These are phyloP conservation scores for Xylaria sp. DNA, from an alignment of 2,329 filamentous ascomycete species.

Conservation along the genomic window DNA sequence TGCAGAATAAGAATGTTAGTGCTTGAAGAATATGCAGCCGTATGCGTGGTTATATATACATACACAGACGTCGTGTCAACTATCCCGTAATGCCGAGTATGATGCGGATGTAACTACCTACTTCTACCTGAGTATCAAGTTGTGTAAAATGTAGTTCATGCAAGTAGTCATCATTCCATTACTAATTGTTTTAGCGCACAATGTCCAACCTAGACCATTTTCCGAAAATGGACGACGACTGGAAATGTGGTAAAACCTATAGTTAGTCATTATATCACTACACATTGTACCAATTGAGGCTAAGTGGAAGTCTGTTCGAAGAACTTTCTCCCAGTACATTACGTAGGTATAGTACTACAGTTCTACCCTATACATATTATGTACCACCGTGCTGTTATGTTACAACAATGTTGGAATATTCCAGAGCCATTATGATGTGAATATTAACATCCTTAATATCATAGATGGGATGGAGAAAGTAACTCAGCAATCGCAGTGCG, in stretches of 20 bases:
- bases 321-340: too few relatives aligned
- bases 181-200: neutral
- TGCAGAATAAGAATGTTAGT: slow-evolving; percentile 6
- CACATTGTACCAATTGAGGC: neutral
- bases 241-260: neutral
- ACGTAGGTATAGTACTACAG: too few relatives aligned
- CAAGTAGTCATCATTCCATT: too few relatives aligned
- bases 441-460: too few relatives aligned
- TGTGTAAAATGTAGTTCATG: neutral
- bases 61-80: neutral
- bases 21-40: neutral
- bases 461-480: too few relatives aligned
- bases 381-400: too few relatives aligned
- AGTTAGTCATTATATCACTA: neutral
- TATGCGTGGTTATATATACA: neutral
- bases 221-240: neutral
- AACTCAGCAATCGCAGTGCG: too few relatives aligned
- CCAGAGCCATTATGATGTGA: too few relatives aligned
- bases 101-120: too few relatives aligned
- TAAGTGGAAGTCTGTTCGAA: neutral
- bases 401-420: too few relatives aligned
- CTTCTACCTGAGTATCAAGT: neutral
- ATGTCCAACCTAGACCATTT: neutral
- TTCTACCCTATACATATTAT: too few relatives aligned
- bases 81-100: neutral